These are phyloP conservation scores for Gilbertella persicaria DNA, from an alignment of 371 early-diverging fungal species.

Conservation along the genomic window DNA sequence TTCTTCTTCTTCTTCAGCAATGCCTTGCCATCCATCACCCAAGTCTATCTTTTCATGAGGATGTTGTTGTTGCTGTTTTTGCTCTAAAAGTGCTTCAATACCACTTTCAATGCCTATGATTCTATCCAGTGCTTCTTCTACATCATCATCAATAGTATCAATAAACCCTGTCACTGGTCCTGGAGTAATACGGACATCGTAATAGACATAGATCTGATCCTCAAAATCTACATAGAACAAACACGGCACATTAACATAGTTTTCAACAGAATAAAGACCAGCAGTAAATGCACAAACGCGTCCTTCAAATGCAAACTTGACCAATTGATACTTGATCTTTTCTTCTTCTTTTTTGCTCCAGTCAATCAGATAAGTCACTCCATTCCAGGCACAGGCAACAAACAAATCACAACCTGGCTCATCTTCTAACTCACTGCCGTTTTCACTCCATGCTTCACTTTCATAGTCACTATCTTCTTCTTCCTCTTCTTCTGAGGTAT, in stretches of 20 bases:
- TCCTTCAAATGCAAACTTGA: slow-evolving; percentile 79
- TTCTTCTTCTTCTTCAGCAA: slow-evolving; percentile 24
- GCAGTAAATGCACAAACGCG: slow-evolving; percentile 82
- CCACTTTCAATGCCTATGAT: slow-evolving; percentile 37
- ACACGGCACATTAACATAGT: slow-evolving; percentile 75
- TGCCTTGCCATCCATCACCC: slow-evolving; percentile 51
- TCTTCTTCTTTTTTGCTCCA: slow-evolving; percentile 40
- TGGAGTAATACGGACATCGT: slow-evolving; percentile 61
- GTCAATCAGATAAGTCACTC: slow-evolving; percentile 74
- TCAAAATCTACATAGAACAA: slow-evolving; percentile 83
- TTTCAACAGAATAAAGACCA: slow-evolving; percentile 69
- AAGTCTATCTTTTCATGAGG: slow-evolving; percentile 31
- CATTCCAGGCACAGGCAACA: slow-evolving; percentile 83
- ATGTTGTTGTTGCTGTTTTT: not conserved
- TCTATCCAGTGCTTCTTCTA: slow-evolving; percentile 48
- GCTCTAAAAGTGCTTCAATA: slow-evolving; percentile 26
- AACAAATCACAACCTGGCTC: slow-evolving; percentile 61
- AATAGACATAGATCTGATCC: slow-evolving; percentile 80
- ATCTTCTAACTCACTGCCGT: slow-evolving; percentile 23
- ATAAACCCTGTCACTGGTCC: slow-evolving; percentile 50
- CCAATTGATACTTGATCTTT: slow-evolving; percentile 61
- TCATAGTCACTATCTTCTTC: slow-evolving; percentile 24
- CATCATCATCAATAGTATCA: slow-evolving; percentile 47
- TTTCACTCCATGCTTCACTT: slow-evolving; percentile 30
- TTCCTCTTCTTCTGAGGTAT: slow-evolving; percentile 7